phyloP scores from a whole-genome alignment of 2,329 filamentous ascomycete genomes.

The Aureobasidium subglaciale region DNA sequence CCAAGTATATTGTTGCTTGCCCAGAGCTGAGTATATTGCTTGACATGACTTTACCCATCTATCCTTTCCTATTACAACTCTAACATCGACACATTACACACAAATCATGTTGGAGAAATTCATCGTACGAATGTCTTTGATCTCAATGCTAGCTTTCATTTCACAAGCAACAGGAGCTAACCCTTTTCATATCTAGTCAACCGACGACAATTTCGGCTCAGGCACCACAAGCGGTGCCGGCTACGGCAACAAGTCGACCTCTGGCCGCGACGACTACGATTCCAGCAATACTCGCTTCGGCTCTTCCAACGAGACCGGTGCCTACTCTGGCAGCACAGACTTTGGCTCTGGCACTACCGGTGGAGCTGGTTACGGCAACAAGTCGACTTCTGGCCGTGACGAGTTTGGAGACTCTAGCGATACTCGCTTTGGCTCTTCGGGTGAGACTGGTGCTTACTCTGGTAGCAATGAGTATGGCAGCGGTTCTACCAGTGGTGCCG shows the following conservation, averaged over 20 bases:
- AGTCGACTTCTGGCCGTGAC: conserved; percentile 28
- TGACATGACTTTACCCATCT: not conserved
- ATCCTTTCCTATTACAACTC: not conserved
- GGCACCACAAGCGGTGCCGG: conserved; percentile 21
- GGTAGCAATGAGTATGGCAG: not conserved
- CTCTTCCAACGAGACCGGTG: conserved; percentile 21
- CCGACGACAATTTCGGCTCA: conserved; percentile 16
- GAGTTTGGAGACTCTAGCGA: conserved; percentile 25
- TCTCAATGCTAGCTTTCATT: not conserved
- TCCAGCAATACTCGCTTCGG: conserved; percentile 19
- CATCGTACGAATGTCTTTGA: not conserved
- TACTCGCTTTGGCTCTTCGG: not conserved
- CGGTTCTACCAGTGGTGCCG: conserved; percentile 26
- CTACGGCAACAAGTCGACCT: conserved; percentile 26
- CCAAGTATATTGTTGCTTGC: no score
- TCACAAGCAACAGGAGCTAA: conserved; percentile 13
- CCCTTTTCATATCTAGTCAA: conserved; percentile 17
- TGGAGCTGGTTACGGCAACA: conserved; percentile 17
- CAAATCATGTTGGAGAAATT: conserved; percentile 1
- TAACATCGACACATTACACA: not conserved
- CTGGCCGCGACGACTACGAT: not conserved
- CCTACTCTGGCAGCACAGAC: conserved; percentile 24
- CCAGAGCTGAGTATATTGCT: not conserved
- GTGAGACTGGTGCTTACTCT: not conserved
- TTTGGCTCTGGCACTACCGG: not conserved